These are phyloP conservation scores for Prunus padus DNA, from an alignment of 306 rosid species.

Conservation along the genomic window DNA sequence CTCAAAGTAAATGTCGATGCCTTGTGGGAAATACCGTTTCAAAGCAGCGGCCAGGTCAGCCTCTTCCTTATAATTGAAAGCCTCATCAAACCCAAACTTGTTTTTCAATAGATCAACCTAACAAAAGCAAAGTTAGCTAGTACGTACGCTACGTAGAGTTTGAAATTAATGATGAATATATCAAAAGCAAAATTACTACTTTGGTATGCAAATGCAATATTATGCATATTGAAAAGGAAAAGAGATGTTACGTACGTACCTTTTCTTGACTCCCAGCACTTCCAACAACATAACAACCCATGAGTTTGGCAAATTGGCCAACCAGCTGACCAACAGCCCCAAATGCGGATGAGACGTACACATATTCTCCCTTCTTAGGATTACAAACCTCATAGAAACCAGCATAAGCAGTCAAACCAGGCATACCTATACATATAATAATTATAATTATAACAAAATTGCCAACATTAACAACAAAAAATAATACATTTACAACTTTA, in stretches of 20 bases:
- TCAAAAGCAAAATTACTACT: too few relatives aligned
- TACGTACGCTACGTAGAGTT: too few relatives aligned
- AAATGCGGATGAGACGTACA: constrained; percentile 5
- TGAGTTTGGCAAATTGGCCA: constrained; percentile 14
- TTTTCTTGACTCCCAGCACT: constrained; percentile 20
- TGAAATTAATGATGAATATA: too few relatives aligned
- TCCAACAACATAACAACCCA: constrained; percentile 19
- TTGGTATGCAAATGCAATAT: too few relatives aligned
- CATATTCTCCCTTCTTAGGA: constrained; percentile 7
- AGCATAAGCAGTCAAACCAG: constrained; percentile 10
- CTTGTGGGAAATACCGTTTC: constrained; percentile 25
- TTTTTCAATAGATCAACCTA: constrained; percentile 35
- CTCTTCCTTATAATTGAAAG: constrained; percentile 45
- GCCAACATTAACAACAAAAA: too few relatives aligned
- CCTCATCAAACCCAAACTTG: constrained; percentile 36
- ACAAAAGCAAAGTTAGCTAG: too few relatives aligned
- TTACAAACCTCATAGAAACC: background rate
- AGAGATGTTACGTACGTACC: background rate
- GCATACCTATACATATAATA: constrained; percentile 4
- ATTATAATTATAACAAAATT: too few relatives aligned
- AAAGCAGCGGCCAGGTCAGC: constrained; percentile 30
- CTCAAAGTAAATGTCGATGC: constrained; percentile 29
- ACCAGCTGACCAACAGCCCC: constrained; percentile 14
- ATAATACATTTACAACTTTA: too few relatives aligned
- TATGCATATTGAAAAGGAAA: background rate